Evolutionary conservation across 2,329 filamentous ascomycete genomes (phyloP), one percentile per base, ranked within the genome.

Genomic region (Phyllosticta citribraziliensis): DNA sequence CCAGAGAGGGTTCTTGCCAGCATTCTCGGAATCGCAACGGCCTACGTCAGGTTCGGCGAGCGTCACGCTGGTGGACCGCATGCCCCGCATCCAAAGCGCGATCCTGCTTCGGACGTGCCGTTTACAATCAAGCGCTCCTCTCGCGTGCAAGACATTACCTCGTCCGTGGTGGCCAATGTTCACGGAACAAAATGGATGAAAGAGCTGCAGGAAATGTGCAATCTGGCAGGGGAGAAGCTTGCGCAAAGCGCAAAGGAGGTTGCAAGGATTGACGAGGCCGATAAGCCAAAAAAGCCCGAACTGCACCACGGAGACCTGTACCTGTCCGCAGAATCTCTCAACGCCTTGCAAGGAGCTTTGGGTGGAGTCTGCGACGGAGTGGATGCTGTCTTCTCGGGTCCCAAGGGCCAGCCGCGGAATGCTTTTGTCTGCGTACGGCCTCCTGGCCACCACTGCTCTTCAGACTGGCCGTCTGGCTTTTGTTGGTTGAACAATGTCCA

Each of bases 401-500:
- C 68, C 12, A 69, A 64, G 55, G 65, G 65, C 52, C 82, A 84
- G 6, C 86, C 88, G 22, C 85, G 82, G 54, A 85, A 91, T 60
- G 91, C 92, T 0, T 99, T 99, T 72, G 91, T 97, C 56, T 92
- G 88, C 27, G 88, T 97, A 56, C 86, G 94, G 33, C 94, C 94
- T 4, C 94, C 94, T 0, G 94, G 94, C 0, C 94, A 99, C 71
- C 94, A 99, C 71, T 99, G 94, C 75, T 96, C 93, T 2, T 85
- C 90, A 3, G 84, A 88, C 56, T 87, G 88, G 67, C 94, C 94
- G 0, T 97, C 93, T 2, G 94, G 94, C 0, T 99, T 99, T 71
- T 99, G 94, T 76, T 99, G 94, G 93, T 78, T 99, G 57, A 99
- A 99, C 74, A 99, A 99, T 70, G 91, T 99, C 0, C 93, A 97